Conservation (phyloP, 768 basidiomycete genomes). For the Lentinus brumalis region DNA sequence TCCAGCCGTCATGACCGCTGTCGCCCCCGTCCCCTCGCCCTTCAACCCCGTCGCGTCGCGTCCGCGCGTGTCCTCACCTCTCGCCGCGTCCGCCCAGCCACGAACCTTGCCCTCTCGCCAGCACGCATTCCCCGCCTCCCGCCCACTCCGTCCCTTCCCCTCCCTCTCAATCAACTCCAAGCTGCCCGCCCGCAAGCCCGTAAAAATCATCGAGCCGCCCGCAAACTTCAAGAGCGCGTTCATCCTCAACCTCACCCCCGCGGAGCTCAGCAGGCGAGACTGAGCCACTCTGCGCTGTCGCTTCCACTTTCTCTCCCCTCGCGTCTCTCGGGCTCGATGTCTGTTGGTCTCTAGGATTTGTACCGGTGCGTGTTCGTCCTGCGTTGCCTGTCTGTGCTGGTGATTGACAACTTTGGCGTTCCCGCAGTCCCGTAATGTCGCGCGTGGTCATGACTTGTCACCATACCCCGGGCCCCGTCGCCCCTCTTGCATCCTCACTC, state of each 20-base stretch:
- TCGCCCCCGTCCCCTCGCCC: slow-evolving; percentile 19
- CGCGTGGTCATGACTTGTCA: slow-evolving; percentile 5
- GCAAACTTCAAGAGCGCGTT: slow-evolving; percentile 70
- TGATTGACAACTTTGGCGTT: neutral
- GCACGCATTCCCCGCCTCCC: slow-evolving; percentile 67
- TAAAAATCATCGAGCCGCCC: slow-evolving; percentile 82
- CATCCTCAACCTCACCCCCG: slow-evolving; percentile 80
- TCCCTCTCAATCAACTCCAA: slow-evolving; percentile 46
- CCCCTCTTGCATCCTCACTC: slow-evolving; percentile 15
- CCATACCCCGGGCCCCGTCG: slow-evolving; percentile 14
- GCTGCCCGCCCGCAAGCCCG: slow-evolving; percentile 39
- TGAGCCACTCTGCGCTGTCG: slow-evolving; percentile 27
- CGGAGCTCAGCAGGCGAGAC: slow-evolving; percentile 74
- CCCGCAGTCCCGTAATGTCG: slow-evolving; percentile 9
- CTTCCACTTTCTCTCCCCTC: neutral
- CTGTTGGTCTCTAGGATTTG: slow-evolving; percentile 12
- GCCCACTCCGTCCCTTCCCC: slow-evolving; percentile 78
- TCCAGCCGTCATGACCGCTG: slow-evolving; percentile 28
- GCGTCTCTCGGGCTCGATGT: neutral
- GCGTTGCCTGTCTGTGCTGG: neutral
- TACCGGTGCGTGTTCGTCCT: slow-evolving; percentile 4
- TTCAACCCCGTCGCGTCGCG: slow-evolving; percentile 21
- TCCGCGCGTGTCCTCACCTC: slow-evolving; percentile 59
- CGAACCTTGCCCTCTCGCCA: slow-evolving; percentile 42
- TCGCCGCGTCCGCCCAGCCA: slow-evolving; percentile 46